Evolutionary conservation across 257 asterid species (phyloP), one percentile per base, ranked within the genome.

Genomic region (Eustoma russellianum): DNA sequence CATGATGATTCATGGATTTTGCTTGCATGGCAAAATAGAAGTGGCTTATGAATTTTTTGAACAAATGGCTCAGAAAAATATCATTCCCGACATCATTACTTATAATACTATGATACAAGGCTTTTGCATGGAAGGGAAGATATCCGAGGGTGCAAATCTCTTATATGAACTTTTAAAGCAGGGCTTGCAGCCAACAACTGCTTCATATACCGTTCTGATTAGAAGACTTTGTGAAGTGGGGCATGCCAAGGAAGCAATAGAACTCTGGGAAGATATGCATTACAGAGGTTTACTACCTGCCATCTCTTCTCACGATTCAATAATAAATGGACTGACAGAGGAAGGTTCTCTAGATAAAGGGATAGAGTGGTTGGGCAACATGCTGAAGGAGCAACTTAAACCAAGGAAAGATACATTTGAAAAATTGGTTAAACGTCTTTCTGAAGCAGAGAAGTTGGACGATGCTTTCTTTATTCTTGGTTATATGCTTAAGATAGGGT

Each of bases 1-100:
- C 67, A 83, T 71, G 53, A 74, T 82, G 80, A 81, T 86, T 63
- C 13, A 52, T 1, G 94, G 95, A 40, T 63, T 83, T 17, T 80
- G 84, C 70, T 60, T 61, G 59, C 66, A 74, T 48, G 79, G 81
- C 17, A 72, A 62, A 70, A 75, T 68, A 13, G 81, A 68, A 30
- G 70, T 74, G 60, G 95, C 94, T 48, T 65, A 40, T 59, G 71
- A 50, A 33, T 61, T 83, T 55, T 81, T 77, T 64, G 57, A 63
- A 15, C 67, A 77, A 67, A 86, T 86, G 94, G 66, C 57, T 6
- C 51, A 59, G 60, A 75, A 72, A 62, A 78, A 79, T 46, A 44
- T 83, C 41, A 16, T 60, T 1, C 61, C 62, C 50, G 88, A 79
- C 64, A 48, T 60, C 43, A 59, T 71, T 52, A 80, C 91, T 7